Evolutionary conservation across 2,329 filamentous ascomycete genomes (phyloP).

Genomic region (Fusarium sp.): DNA sequence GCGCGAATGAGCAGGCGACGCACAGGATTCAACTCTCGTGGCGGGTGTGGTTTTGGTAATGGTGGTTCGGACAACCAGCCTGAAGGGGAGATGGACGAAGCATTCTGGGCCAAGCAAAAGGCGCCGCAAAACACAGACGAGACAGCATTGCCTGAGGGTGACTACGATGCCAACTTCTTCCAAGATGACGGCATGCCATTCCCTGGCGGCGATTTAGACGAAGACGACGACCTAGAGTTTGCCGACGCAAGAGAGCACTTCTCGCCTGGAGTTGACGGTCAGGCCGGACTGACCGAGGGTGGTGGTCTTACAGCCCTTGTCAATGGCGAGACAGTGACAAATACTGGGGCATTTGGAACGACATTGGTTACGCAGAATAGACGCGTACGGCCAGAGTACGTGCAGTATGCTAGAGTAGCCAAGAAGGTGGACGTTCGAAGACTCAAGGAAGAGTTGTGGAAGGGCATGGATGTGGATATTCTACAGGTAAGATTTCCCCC

Average conservation of each 20-base stretch:
- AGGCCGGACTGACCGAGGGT: constrained; percentile 58
- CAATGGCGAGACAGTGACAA: constrained; percentile 61
- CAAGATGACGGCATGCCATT: constrained; percentile 84
- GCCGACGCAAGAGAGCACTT: constrained; percentile 84
- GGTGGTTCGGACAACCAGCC: constrained; percentile 62
- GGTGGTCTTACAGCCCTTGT: constrained; percentile 63
- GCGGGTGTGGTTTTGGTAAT: constrained; percentile 56
- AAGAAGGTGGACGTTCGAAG: constrained; percentile 77
- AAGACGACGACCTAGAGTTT: constrained; percentile 78
- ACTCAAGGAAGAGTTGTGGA: constrained; percentile 77
- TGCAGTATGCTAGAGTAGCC: constrained; percentile 75
- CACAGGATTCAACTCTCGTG: constrained; percentile 59
- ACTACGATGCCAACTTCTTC: constrained; percentile 98
- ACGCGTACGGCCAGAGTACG: constrained; percentile 73
- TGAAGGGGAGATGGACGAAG: constrained; percentile 89
- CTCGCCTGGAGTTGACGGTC: constrained; percentile 70
- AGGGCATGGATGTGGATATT: constrained; percentile 69
- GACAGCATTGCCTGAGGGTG: constrained; percentile 70
- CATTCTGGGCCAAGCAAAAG: constrained; percentile 88
- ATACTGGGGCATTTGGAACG: constrained; percentile 68
- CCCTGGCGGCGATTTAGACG: constrained; percentile 66
- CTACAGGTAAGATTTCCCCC: constrained; percentile 57
- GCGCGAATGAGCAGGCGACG: constrained; percentile 79
- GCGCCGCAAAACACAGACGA: constrained; percentile 65
- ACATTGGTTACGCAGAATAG: constrained; percentile 74